Base-by-base conservation (phyloP, 2,329 filamentous ascomycete genomes). In the Phyllosticta citriasiana region DNA sequence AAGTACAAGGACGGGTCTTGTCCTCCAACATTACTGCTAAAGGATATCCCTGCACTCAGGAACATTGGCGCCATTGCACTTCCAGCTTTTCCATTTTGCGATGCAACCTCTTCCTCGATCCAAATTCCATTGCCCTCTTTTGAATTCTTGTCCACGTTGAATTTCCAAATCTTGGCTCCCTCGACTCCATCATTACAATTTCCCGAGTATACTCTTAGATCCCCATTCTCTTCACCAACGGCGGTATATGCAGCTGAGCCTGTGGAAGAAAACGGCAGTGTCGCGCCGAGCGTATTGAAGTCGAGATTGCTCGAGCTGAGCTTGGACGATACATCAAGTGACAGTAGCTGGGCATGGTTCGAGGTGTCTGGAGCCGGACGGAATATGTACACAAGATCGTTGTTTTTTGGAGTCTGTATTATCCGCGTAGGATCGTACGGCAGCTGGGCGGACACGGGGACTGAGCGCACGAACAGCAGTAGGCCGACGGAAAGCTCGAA, bases 371-470 rank as follows among this genome's bases (percentile, higher is more conserved):
- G 74, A 33, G 74, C 77, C 12, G 87, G 82, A 35, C 80, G 78
- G 67, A 96, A 85, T 65, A 93, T 80, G 72, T 94, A 96, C 63
- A 85, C 85, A 33, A 83, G 71, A 19, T 83, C 78, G 63, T 74
- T 72, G 59, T 77, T 76, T 81, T 78, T 59, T 78, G 72, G 62
- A 74, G 75, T 73, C 54, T 85, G 79, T 62, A 93, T 81, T 58
- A 95, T 81, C 30, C 83, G 84, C 0, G 91, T 91, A 2, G 90
- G 88, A 60, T 86, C 85, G 77, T 95, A 96, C 26, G 90, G 91
- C 58, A 91, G 80, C 56, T 77, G 72, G 51, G 76, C 75, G 59
- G 67, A 63, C 27, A 62, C 63, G 19, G 52, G 9, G 3, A 12
- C 24, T 5, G 55, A 50, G 25, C 54, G 55, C 25, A 62, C 30